Conservation (phyloP, 176 grass and related monocot genomes). For the Eragrostis nindensis region DNA sequence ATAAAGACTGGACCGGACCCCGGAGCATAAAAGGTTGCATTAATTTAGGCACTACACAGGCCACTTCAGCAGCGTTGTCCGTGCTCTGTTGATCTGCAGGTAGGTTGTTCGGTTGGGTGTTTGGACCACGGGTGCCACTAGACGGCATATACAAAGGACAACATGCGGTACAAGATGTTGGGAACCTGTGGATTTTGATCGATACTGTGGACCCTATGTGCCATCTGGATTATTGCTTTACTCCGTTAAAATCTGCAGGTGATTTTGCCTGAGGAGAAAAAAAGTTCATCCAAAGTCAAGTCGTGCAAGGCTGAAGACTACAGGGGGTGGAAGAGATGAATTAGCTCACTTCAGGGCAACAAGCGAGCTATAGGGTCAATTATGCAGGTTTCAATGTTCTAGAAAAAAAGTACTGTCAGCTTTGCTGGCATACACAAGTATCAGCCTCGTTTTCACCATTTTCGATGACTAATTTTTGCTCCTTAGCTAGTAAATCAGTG, state of each 20-base stretch:
- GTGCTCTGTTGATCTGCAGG: neutral
- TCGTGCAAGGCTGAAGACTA: too few species aligned
- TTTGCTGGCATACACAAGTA: too few species aligned
- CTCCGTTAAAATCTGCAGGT: neutral
- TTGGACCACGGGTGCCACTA: slow-evolving; percentile 29
- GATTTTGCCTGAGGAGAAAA: too few species aligned
- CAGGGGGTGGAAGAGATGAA: too few species aligned
- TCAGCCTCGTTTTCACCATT: too few species aligned
- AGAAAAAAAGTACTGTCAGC: too few species aligned
- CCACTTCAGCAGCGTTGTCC: neutral
- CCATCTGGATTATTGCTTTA: neutral
- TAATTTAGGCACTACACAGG: neutral
- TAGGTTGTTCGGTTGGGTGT: slow-evolving; percentile 11
- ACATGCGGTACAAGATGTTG: slow-evolving; percentile 2
- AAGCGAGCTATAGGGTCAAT: too few species aligned
- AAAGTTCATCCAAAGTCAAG: too few species aligned
- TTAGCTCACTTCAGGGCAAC: too few species aligned
- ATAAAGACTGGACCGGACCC: neutral
- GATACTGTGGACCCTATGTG: neutral
- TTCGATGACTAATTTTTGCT: too few species aligned
- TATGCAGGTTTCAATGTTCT: too few species aligned
- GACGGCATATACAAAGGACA: slow-evolving; percentile 15
- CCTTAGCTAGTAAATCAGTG: too few species aligned
- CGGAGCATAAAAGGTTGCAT: neutral
- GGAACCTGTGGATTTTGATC: slow-evolving; percentile 16